Percentiles rank a stretch among this genome's conserved stretches.
phyloP scores from a whole-genome alignment of 2,329 filamentous ascomycete species.

The Fusarium odoratissimum region DNA sequence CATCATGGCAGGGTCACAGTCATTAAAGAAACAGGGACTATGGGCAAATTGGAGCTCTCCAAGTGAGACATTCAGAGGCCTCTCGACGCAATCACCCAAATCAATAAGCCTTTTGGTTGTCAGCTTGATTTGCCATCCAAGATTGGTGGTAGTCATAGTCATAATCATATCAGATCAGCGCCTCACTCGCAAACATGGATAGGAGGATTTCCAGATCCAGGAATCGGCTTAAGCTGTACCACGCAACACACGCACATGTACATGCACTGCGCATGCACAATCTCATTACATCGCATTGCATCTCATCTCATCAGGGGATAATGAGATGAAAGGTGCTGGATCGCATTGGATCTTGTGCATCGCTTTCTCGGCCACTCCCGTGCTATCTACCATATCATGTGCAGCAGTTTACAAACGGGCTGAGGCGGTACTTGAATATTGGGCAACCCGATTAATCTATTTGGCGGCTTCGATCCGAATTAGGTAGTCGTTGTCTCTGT shows the following conservation, averaged over 20 bases:
- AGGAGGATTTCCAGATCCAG: constrained; percentile 35
- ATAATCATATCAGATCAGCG: constrained; percentile 6
- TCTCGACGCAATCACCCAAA: constrained; percentile 23
- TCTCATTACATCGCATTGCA: background rate
- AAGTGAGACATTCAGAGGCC: constrained; percentile 41
- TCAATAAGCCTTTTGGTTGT: constrained; percentile 24
- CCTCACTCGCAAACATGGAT: constrained; percentile 14
- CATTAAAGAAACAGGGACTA: constrained; percentile 17
- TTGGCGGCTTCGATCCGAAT: constrained; percentile 11
- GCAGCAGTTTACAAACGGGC: constrained; percentile 25
- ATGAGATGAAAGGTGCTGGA: constrained; percentile 35
- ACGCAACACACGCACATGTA: constrained; percentile 36
- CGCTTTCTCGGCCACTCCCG: constrained; percentile 40
- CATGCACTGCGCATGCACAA: constrained; percentile 7
- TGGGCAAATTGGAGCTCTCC: constrained; percentile 37
- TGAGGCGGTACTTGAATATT: constrained; percentile 24
- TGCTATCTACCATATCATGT: constrained; percentile 26
- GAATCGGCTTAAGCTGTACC: constrained; percentile 35
- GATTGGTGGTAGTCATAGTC: background rate
- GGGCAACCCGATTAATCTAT: constrained; percentile 3
- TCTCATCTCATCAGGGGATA: background rate
- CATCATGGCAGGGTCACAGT: constrained; percentile 24
- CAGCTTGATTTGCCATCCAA: constrained; percentile 7
- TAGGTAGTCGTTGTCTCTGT: constrained; percentile 10
- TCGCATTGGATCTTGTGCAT: constrained; percentile 41